A percentile compares a stretch with the other conserved stretches of the same genome.
Conservation (phyloP, 2,329 filamentous ascomycete species). For the Paraphoma sp. region DNA sequence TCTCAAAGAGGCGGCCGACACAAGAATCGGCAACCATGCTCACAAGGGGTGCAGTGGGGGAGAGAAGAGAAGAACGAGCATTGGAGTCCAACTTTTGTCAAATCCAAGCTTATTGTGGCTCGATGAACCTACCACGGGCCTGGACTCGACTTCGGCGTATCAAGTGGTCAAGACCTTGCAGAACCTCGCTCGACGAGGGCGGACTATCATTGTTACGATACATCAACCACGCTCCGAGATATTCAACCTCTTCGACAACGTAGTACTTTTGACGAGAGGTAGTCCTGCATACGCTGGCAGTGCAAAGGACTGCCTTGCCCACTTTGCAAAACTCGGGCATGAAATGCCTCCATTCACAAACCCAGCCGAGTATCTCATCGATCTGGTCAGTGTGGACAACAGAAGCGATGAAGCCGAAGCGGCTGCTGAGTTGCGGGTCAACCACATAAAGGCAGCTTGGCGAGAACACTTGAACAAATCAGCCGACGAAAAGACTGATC, state of each 20-base stretch:
- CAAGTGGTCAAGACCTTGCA: slow-evolving; percentile 76
- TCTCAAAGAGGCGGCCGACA: slow-evolving; percentile 78
- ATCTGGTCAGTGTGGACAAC: slow-evolving; percentile 76
- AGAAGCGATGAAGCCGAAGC: slow-evolving; percentile 70
- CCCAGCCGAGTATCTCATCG: slow-evolving; percentile 77
- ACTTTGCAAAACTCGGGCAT: slow-evolving; percentile 69
- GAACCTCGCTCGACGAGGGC: slow-evolving; percentile 68
- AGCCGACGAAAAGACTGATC: slow-evolving; percentile 16
- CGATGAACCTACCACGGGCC: slow-evolving; percentile 79
- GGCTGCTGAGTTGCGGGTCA: slow-evolving; percentile 65
- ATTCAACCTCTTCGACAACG: slow-evolving; percentile 76
- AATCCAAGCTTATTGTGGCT: slow-evolving; percentile 80
- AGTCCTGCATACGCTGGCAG: slow-evolving; percentile 72
- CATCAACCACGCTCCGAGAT: slow-evolving; percentile 82
- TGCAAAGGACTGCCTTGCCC: slow-evolving; percentile 63
- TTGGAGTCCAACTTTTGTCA: slow-evolving; percentile 79
- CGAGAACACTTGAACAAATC: slow-evolving; percentile 28
- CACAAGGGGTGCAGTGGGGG: slow-evolving; percentile 81
- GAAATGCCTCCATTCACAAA: slow-evolving; percentile 75
- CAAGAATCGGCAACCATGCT: slow-evolving; percentile 72
- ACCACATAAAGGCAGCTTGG: slow-evolving; percentile 69
- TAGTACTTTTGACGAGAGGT: slow-evolving; percentile 72
- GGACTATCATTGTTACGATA: slow-evolving; percentile 76
- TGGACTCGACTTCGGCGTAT: slow-evolving; percentile 79
- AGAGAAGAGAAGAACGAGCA: slow-evolving; percentile 77